Evolutionary conservation across 805 yeast genomes (phyloP), one percentile per base, ranked within the genome.

Genomic region (Debaryomyces tyrocola): DNA sequence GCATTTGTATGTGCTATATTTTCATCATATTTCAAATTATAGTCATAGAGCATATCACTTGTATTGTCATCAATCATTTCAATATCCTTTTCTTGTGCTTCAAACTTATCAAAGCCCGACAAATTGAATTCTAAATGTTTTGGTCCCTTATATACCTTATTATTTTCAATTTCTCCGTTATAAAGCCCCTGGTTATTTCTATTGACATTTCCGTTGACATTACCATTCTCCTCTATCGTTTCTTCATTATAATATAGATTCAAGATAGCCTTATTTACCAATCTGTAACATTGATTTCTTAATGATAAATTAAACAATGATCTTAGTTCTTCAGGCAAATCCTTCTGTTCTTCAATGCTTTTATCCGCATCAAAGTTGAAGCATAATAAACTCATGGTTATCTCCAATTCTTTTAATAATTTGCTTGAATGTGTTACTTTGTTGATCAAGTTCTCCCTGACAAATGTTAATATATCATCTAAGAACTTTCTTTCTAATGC

Each of bases 301-400:
- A 85, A 62, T 33, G 82, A 74, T 36, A 84, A 64, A 50, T 85
- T 82, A 60, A 86, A 73, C 35, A 88, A 65, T 18, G 69, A 69
- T 38, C 77, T 68, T 51, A 89, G 66, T 50, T 79, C 80, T 24
- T 66, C 66, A 0, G 90, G 90, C 29, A 84, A 59, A 40, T 68
- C 77, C 40, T 62, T 59, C 52, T 69, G 72, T 17, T 71, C 67
- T 21, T 63, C 66, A 6, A 63, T 56, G 35, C 64, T 58, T 37
- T 57, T 60, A 7, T 53, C 42, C 10, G 75, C 67, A 24, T 66
- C 69, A 48, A 69, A 66, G 33, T 77, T 75, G 57, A 77, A 79
- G 55, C 83, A 80, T 33, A 90, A 67, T 49, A 90, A 70, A 18
- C 96, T 89, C 94, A 90, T 87, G 2, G 95, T 83, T 37, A 84